phyloP scores from a whole-genome alignment of 768 basidiomycete genomes.

The Tulasnella sp. region DNA sequence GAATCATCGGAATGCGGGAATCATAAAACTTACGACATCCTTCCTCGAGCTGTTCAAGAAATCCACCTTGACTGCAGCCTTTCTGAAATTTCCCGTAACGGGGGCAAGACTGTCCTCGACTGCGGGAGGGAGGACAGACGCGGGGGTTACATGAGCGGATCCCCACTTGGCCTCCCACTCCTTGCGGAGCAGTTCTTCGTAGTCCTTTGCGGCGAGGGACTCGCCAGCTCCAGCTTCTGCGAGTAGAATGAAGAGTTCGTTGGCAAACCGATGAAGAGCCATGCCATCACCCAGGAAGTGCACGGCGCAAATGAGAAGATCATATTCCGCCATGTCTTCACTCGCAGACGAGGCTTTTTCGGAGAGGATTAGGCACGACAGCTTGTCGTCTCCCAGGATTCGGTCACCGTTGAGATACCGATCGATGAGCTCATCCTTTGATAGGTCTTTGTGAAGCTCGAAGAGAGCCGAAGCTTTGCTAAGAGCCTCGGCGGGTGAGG shows the following conservation, averaged over 20 bases:
- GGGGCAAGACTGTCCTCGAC: conserved; percentile 57
- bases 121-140: conserved; percentile 47
- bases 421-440: conserved; percentile 54
- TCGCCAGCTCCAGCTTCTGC: conserved; percentile 42
- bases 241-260: conserved; percentile 74
- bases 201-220: conserved; percentile 29
- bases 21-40: conserved; percentile 53
- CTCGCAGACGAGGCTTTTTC: conserved; percentile 38
- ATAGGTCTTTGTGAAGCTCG: conserved; percentile 48
- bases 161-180: conserved; percentile 47
- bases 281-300: conserved; percentile 89
- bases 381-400: conserved; percentile 64
- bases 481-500: conserved; percentile 52
- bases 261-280: conserved; percentile 79
- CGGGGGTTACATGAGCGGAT: conserved; percentile 11
- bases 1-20: no score
- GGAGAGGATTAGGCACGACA: conserved; percentile 62
- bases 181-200: conserved; percentile 39
- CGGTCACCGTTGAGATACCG: conserved; percentile 77
- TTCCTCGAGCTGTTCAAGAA: conserved; percentile 58
- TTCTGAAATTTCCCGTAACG: conserved; percentile 48
- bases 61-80: conserved; percentile 58
- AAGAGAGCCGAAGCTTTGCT: conserved; percentile 53
- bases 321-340: conserved; percentile 49
- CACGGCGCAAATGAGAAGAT: conserved; percentile 73